Base-by-base conservation (phyloP, 2,329 filamentous ascomycete species). In the Pseudopyrenochaeta lycopersici region DNA sequence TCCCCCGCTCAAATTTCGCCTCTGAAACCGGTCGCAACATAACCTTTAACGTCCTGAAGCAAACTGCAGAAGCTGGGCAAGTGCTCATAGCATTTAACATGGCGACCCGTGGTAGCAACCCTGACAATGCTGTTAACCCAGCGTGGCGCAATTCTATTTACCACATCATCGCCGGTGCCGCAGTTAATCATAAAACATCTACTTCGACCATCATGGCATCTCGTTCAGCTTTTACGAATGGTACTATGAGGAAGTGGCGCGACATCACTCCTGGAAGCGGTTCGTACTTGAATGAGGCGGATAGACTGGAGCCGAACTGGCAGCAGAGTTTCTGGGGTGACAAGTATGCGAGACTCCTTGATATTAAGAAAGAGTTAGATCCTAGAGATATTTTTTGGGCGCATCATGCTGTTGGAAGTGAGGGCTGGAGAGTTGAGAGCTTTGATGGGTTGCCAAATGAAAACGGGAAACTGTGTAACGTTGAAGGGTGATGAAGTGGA, bases 1-100 rank as follows among this genome's bases (percentile, higher is more conserved):
- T 67, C 45, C 64, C 62, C 1, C 62, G 65, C 38, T 67, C 67
- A n/a, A 68, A 68, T 43, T 68, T 70, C 41, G 56, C 47, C n/a
- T 59, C 60, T 1, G 65, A 66, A 40, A 61, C 55, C 10, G 60
- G 62, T 10, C 54, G 60, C 14, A 70, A 66, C 43, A 63, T 39
- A 46, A 75, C 48, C 50, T 77, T 52, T 54, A 58, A 48, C 54
- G 70, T 49, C 39, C 48, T 60, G 38, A 67, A 38, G 20, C 46
- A 46, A 11, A 58, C 47, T 38, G 50, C 57, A 59, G 58, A 64
- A 67, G 68, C 57, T 32, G 72, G 43, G 46, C 72, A 62, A n/a
- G 7, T 31, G 0, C 36, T 67, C 20, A 52, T 66, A 11, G 64
- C 46, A 4, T 66, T 69, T 49, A 65, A 64, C 45, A 50, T 64